Base-by-base conservation (phyloP, 23 red algal species). In the Gracilaria gracilis region DNA sequence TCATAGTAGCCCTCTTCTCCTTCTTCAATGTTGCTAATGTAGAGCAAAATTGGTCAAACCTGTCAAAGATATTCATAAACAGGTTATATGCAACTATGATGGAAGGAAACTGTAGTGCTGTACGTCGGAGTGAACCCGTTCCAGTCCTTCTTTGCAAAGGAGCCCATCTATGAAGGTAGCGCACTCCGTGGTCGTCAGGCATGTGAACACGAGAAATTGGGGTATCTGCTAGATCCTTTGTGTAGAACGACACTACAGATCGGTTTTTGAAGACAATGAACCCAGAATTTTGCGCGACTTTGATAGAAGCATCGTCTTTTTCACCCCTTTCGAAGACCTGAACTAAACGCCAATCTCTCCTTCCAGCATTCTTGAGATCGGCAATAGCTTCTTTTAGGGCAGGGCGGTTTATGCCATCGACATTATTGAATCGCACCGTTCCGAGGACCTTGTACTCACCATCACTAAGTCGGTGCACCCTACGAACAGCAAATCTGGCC, bases 41-140 rank as follows among this genome's bases (percentile, higher is more conserved):
- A 23, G 69, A 47, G 2, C 40, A 4, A 17, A 74, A 16, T 47
- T 74, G 69, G 29, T 74, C 69, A 33, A 74, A 74, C 20, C 69
- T 5, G 19, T 74, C 69, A 20, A 29, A 5, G 3, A 4, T 21
- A 27, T 33, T 74, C 69, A 74, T 74, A 27, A 74, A 74, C 4
- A 74, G 24, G 20, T 74, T 74, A 33, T 74, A 74, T n/a, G 69
- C 69, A 14, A 74, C 69, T 14, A 74, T 74, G 3, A 74, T 31
- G 2, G 69, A 74, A 11, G 69, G 69, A 23, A 47, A 4, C 23
- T 74, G 69, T 2, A 74, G 40, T 21, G 15, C 20, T 31, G 35
- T 74, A 19, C 69, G 40, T 42, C 3, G 6, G 8, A 74, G 2
- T 23, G 69, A 42, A 4, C 29, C 69, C 14, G 7, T 27, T 8